These are phyloP conservation scores for Candida awuae DNA, from an alignment of 805 yeast genomes.

Conservation along the genomic window DNA sequence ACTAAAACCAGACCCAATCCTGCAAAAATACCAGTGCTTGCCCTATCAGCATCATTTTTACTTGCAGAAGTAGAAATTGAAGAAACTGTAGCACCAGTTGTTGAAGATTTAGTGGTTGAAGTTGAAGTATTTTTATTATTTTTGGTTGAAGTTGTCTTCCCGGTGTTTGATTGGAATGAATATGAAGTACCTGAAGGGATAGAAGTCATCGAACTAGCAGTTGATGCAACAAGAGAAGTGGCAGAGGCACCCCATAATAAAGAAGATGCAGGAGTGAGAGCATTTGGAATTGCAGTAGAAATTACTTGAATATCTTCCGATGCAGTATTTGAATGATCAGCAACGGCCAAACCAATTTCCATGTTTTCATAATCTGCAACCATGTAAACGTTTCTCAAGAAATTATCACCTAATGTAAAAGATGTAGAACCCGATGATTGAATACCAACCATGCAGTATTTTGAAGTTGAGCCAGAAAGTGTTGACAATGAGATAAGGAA, in stretches of 20 bases:
- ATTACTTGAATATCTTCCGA: constrained; percentile 37
- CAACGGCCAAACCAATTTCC: constrained; percentile 37
- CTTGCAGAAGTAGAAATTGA: constrained; percentile 2
- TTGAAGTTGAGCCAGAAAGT: constrained; percentile 18
- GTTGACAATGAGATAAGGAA: constrained; percentile 19
- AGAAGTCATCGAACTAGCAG: constrained; percentile 4
- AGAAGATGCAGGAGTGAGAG: constrained; percentile 38
- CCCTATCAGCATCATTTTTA: background rate
- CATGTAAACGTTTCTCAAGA: constrained; percentile 44
- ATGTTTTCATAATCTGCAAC: constrained; percentile 46
- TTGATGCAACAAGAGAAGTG: constrained; percentile 4
- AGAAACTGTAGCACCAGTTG: background rate
- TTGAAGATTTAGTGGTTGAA: background rate
- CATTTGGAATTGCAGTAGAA: constrained; percentile 39
- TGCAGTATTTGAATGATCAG: constrained; percentile 9
- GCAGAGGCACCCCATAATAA: constrained; percentile 28
- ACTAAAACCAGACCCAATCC: background rate
- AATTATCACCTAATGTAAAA: constrained; percentile 46
- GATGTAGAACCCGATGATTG: constrained; percentile 26
- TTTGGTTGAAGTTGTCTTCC: constrained; percentile 1
- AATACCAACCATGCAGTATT: constrained; percentile 40
- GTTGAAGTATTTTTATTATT: background rate
- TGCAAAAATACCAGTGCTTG: background rate
- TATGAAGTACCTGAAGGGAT: constrained; percentile 3
- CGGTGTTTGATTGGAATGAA: background rate